These are phyloP conservation scores for Sclerotinia trifoliorum DNA, from an alignment of 2,329 filamentous ascomycete genomes.

Conservation along the genomic window DNA sequence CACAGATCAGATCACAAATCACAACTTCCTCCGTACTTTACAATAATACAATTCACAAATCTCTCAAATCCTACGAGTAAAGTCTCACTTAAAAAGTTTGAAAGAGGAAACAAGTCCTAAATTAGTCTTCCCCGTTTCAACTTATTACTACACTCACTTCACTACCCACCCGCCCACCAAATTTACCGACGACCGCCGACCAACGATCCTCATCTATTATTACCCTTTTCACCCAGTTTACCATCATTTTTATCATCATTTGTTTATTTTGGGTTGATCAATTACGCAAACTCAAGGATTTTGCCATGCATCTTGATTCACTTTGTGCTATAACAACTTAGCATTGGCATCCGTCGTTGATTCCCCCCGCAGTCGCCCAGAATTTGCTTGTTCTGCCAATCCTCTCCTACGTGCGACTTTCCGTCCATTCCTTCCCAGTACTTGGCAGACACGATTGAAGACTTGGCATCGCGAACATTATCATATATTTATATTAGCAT, in stretches of 20 bases:
- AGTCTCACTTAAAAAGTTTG: not conserved
- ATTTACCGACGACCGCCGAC: not conserved
- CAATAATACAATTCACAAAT: not conserved
- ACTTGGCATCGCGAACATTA: slow-evolving; percentile 28
- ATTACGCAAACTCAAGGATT: slow-evolving; percentile 1
- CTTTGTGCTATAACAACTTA: slow-evolving; percentile 16
- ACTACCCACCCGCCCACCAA: not conserved
- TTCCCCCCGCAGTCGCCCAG: slow-evolving; percentile 17
- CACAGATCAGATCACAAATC: not conserved
- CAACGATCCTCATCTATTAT: not conserved
- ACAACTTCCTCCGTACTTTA: not conserved
- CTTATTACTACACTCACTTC: too few relatives aligned
- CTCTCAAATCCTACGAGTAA: not conserved
- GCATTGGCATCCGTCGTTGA: slow-evolving; percentile 16
- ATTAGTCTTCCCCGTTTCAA: not conserved
- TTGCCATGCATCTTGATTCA: slow-evolving; percentile 18
- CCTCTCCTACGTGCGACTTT: slow-evolving; percentile 15
- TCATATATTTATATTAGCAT: slow-evolving; percentile 34
- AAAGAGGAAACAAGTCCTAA: not conserved
- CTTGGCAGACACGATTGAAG: slow-evolving; percentile 33
- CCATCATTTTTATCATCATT: not conserved
- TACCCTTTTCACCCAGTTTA: not conserved
- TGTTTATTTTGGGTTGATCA: not conserved
- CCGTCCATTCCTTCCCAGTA: slow-evolving; percentile 25
- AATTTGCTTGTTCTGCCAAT: slow-evolving; percentile 18